Percentiles rank a stretch among this genome's conserved stretches.
These are phyloP conservation scores for Brassica carinata DNA, from an alignment of 345 rosid species.

Conservation along the genomic window DNA sequence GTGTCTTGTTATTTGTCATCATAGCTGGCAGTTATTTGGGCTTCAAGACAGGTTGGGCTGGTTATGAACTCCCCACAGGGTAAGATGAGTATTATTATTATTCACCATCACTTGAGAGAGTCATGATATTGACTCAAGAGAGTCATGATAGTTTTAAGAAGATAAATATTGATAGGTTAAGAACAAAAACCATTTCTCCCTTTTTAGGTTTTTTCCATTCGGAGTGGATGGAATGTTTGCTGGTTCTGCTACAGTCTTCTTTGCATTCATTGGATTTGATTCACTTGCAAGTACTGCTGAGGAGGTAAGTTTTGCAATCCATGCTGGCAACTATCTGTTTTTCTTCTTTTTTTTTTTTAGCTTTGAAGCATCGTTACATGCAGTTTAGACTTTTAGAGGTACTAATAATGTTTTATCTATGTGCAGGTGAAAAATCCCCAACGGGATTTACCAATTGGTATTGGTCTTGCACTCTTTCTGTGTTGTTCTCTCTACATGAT, in stretches of 20 bases:
- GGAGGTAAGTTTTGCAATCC: conserved; percentile 56
- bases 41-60: conserved; percentile 88
- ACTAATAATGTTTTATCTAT: conserved; percentile 23
- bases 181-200: not conserved
- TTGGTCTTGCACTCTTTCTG: conserved; percentile 76
- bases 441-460: conserved; percentile 93
- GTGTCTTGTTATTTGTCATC: conserved; percentile 83
- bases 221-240: conserved; percentile 98
- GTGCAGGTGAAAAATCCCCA: conserved; percentile 96
- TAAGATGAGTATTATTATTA: conserved; percentile 37
- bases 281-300: conserved; percentile 98
- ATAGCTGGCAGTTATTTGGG: conserved; percentile 86
- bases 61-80: conserved; percentile 94
- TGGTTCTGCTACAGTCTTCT: conserved; percentile 95
- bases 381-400: not conserved
- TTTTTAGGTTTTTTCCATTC: conserved; percentile 74
- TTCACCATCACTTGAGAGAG: not conserved
- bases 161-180: not conserved
- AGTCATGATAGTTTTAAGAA: conserved; percentile 3
- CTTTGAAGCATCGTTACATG: not conserved
- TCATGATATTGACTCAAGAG: not conserved
- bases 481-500: conserved; percentile 94
- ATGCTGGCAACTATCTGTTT: conserved; percentile 8
- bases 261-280: conserved; percentile 96
- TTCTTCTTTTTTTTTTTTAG: conserved; percentile 5